Evolutionary conservation across 225 moss, liverwort and hornwort species (phyloP), one percentile per base, ranked within the genome.

Genomic region (Thuidium tamariscinum): DNA sequence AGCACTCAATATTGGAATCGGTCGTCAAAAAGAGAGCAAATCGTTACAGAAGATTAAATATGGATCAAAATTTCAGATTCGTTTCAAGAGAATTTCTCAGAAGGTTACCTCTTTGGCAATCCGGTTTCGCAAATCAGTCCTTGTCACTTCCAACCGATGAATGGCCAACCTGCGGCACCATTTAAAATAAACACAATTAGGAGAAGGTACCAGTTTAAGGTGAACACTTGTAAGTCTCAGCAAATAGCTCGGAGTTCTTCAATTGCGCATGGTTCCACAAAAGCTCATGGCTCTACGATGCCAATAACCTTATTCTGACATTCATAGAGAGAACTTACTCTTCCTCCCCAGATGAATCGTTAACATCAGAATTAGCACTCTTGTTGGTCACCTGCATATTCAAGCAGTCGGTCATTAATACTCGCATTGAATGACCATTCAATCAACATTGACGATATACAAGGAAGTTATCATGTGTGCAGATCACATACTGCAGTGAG

Each of bases 111-210:
- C 97, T 90, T 97, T 98, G 10, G 92, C 95, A 86, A 98, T 95
- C 74, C 96, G 94, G 66, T 93, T 95, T 36, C 93, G 92, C 87
- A 98, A 89, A 85, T 96, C 96, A 88, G 94, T 98, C 68, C 95
- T 87, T 69, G 98, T 96, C 79, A 96, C 98, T 85, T 98, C 98
- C 88, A 98, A 93, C 62, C 96, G 91, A 86, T 96, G 98, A 72
- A 98, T 96, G 56, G 95, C 93, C 85, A 95, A 90, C 88, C 98
- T 98, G 91, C 81, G 76, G 27, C 44, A 81, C 42, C 83, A 77
- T 70, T 41, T 16, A 44, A 54, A 57, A 57, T 64, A 63, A 19
- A 70, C 39, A 56, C 26, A 36, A n/a, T 75, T 39, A 70, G 56
- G 78, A 72, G 39, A 84, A 70, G 34, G 15, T 11, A 81, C 15